phyloP scores from a whole-genome alignment of 78 protist genomes.

The Planoprotostelium fungivorum region DNA sequence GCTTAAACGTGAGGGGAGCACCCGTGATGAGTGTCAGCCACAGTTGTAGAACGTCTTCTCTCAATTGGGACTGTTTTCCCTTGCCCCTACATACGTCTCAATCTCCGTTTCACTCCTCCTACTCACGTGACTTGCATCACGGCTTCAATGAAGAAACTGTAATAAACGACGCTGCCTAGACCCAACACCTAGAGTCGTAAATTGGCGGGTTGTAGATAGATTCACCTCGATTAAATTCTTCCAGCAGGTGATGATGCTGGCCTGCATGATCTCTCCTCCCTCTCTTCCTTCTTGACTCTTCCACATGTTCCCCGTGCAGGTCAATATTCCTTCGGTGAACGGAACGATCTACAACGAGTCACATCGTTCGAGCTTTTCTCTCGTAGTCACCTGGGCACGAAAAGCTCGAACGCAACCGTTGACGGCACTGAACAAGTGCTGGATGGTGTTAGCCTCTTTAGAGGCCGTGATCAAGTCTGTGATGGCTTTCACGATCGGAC shows the following conservation, averaged over 20 bases:
- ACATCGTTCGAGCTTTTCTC: not conserved
- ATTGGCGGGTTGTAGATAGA: too few relatives aligned
- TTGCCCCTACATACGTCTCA: too few relatives aligned
- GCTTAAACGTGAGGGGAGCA: not conserved
- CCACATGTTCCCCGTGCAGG: not conserved
- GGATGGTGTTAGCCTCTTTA: not conserved
- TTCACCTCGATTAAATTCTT: not conserved
- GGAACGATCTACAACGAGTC: not conserved
- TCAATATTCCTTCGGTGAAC: not conserved
- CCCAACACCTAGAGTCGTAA: not conserved
- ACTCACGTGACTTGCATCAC: not conserved
- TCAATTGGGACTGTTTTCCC: not conserved
- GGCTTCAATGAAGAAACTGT: not conserved
- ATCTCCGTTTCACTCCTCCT: too few relatives aligned
- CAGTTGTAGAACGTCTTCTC: not conserved
- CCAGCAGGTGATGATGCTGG: not conserved
- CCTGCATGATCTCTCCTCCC: not conserved
- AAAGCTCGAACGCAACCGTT: not conserved
- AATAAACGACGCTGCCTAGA: not conserved
- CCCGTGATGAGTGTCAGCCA: not conserved
- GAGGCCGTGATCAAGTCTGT: not conserved
- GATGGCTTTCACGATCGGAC: not conserved
- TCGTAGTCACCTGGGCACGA: not conserved
- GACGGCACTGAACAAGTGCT: not conserved
- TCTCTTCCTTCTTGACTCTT: not conserved